Evolutionary conservation across 208 protist species (phyloP), one percentile per base, ranked within the genome.

Genomic region (Trypanosoma rangeli): DNA sequence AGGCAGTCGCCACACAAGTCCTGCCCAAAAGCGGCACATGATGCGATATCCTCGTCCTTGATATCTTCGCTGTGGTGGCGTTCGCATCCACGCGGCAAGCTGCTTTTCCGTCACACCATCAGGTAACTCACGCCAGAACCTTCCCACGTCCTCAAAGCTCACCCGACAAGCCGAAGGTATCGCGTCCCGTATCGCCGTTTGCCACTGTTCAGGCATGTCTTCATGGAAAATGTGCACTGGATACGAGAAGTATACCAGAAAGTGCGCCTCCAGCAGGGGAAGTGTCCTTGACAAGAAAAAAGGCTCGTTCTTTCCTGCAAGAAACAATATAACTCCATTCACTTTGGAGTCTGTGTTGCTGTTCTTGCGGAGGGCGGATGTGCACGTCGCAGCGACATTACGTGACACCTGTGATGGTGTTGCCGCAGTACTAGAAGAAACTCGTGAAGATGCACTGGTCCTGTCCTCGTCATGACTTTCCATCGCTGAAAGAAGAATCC

Each of bases 191-290:
- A 86, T 68, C n/a, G 53, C 46, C 24, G n/a, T 26, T 52, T 74
- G 26, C 46, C 64, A 44, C 26, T 71, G 64, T 5, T 33, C 28
- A 12, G 69, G 33, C 52, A 84, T 74, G 16, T 42, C 28, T 39
- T 81, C 77, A 61, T 84, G 74, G 29, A 89, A 75, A 28, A 89
- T 71, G 68, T 86, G 80, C 2, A 89, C 77, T 15, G 80, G 84
- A 68, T 84, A 86, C 3, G 77, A 35, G 64, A 76, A 71, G 26
- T 61, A 64, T 15, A 53, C 18, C 10, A 86, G 73, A 29, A 79
- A 83, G 46, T 81, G 71, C 24, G 18, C 29, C 18, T 83, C 70
- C 24, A 89, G 61, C 0, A 56, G 12, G 4, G 77, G 74, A 22
- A 86, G 72, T 28, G 68, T 39, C n/a, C 74, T 65, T 18, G 66